These are phyloP conservation scores for Lyophyllum semitale DNA, from an alignment of 768 basidiomycete genomes.

Conservation along the genomic window DNA sequence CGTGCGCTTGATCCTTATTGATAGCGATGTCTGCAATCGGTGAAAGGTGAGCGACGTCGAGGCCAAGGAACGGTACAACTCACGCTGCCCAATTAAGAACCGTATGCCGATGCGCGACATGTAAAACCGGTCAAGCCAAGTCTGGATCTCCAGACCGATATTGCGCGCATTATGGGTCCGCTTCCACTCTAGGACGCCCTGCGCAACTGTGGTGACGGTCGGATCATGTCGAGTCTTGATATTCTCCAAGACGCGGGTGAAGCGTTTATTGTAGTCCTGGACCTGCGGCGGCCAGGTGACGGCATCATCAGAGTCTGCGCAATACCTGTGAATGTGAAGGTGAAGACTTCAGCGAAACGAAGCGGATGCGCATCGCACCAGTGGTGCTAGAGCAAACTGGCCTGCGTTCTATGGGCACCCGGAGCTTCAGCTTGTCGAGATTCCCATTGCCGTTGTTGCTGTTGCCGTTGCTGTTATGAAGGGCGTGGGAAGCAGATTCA, in stretches of 20 bases:
- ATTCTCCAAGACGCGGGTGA: constrained; percentile 82
- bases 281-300: constrained; percentile 90
- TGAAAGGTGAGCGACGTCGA: constrained; percentile 93
- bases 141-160: constrained; percentile 87
- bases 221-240: constrained; percentile 97
- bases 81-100: constrained; percentile 95
- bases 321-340: constrained; percentile 60
- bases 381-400: constrained; percentile 40
- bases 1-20: no score
- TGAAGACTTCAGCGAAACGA: neutral
- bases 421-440: constrained; percentile 62
- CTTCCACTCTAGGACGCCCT: constrained; percentile 98
- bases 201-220: constrained; percentile 95
- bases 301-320: constrained; percentile 70
- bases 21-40: no score
- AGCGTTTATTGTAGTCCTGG: constrained; percentile 87
- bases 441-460: constrained; percentile 37
- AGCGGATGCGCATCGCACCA: constrained; percentile 4
- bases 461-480: neutral
- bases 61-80: constrained; percentile 30
- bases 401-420: constrained; percentile 87
- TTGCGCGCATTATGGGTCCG: constrained; percentile 63
- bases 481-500: constrained; percentile 15
- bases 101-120: constrained; percentile 95
- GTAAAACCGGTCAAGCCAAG: constrained; percentile 96